Conservation (phyloP, 2,329 filamentous ascomycete species). For the Fusarium dlaminii region DNA sequence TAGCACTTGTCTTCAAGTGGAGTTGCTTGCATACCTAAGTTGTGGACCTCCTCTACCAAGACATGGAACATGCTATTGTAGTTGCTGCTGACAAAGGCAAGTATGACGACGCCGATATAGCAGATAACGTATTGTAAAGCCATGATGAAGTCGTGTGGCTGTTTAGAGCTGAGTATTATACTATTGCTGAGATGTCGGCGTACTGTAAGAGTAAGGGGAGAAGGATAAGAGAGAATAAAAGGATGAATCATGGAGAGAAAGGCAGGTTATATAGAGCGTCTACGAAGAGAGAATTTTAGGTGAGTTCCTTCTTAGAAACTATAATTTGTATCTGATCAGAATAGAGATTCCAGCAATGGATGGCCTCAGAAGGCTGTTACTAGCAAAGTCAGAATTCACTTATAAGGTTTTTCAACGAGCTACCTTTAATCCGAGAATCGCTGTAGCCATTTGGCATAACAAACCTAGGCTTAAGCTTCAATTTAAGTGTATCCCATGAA, state of each 20-base stretch:
- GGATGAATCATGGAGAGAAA: background rate
- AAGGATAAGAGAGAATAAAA: no score
- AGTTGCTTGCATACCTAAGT: background rate
- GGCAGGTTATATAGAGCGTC: background rate
- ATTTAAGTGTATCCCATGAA: background rate
- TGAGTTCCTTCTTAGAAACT: background rate
- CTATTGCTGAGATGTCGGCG: background rate
- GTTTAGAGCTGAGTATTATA: background rate
- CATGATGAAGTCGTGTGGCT: background rate
- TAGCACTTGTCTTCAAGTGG: background rate
- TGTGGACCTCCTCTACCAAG: background rate
- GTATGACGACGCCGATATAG: background rate
- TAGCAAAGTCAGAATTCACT: background rate
- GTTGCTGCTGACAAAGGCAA: background rate
- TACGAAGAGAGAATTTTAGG: background rate
- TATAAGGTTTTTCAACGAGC: fast-evolving
- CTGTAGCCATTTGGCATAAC: fast-evolving
- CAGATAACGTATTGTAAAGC: no score
- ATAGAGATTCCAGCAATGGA: background rate
- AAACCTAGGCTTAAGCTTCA: background rate
- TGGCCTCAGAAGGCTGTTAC: no score
- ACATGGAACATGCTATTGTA: background rate
- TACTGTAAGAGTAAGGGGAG: no score
- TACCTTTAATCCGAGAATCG: background rate
- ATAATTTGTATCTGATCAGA: background rate